Evolutionary conservation across 805 yeast species (phyloP).

Genomic region (Yarrowia divulgata): DNA sequence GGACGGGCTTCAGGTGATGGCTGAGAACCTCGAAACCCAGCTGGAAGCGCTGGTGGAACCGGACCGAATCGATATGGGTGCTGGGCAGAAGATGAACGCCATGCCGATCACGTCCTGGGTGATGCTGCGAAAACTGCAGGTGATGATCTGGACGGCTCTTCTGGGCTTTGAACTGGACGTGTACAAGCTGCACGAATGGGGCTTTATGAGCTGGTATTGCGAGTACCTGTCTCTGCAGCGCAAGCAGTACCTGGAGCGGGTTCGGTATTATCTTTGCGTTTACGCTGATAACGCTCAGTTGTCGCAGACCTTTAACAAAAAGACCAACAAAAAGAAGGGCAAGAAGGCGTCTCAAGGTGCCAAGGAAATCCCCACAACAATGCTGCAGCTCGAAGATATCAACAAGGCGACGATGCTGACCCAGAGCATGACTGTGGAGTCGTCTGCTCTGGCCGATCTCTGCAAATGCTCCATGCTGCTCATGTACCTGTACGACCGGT

Average conservation of each 20-base stretch:
- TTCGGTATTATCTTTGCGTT: slow-evolving; percentile 49
- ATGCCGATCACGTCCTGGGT: slow-evolving; percentile 77
- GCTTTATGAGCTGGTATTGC: slow-evolving; percentile 72
- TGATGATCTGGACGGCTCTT: slow-evolving; percentile 75
- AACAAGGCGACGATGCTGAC: slow-evolving; percentile 46
- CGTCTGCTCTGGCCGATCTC: slow-evolving; percentile 49
- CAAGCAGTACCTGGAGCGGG: slow-evolving; percentile 56
- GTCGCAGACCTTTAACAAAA: slow-evolving; percentile 7
- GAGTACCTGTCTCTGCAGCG: slow-evolving; percentile 56
- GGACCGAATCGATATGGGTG: slow-evolving; percentile 27
- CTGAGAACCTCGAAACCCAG: slow-evolving; percentile 68
- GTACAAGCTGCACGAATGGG: slow-evolving; percentile 73
- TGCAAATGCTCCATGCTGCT: slow-evolving; percentile 41
- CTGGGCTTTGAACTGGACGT: slow-evolving; percentile 79
- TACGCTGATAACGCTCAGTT: slow-evolving; percentile 37
- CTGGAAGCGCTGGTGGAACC: slow-evolving; percentile 45
- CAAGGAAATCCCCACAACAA: slow-evolving; percentile 42
- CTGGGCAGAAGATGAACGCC: slow-evolving; percentile 51
- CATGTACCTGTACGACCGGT: slow-evolving; percentile 28
- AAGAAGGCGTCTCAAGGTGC: slow-evolving; percentile 7
- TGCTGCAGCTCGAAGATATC: slow-evolving; percentile 20
- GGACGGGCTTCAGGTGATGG: slow-evolving; percentile 81
- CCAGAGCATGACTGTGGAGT: slow-evolving; percentile 48
- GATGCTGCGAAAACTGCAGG: slow-evolving; percentile 66
- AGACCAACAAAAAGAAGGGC: slow-evolving; percentile 4